Evolutionary conservation across 1,139 yeast genomes (phyloP), one percentile per base, ranked within the genome.

Genomic region (Pneumocystis murina): DNA sequence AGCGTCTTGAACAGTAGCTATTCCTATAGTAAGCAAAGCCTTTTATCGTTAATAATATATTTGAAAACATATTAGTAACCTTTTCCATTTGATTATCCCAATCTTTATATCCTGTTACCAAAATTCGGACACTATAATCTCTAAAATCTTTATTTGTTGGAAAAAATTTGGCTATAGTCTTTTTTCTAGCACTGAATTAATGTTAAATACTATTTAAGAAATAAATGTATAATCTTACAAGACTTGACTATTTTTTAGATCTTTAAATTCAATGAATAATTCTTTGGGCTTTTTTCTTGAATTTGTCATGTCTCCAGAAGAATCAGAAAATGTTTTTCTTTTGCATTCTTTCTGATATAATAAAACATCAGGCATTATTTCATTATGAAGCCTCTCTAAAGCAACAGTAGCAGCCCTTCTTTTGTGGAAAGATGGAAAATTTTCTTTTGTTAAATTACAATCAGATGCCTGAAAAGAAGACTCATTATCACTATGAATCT

Each of bases 401-500:
- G 65, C 63, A n/a, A 60, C 39, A 14, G 36, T 55, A 7, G 63
- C 61, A 2, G 66, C 55, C 55, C 66, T 60, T 60, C 70, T 60
- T 65, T 64, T 57, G 57, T 65, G 41, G 63, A 24, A 24, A 48
- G 63, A 57, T 43, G 59, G 12, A 33, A n/a, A 62, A 20, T 72
- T 65, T 67, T 75, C 78, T 48, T 71, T 73, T 1, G 78, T 78
- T 12, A 74, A 65, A 17, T 75, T 65, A 35, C 74, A 73, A 1
- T 71, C 67, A 10, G 70, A 70, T 43, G 67, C 70, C 28, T 72
- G 68, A 59, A 68, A 71, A n/a, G 75, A 77, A 68, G 81, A 78
- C 66, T 83, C 84, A 70, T 80, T 86, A 63, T 77, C 79, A 69
- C 84, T 85, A 66, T 86, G 76, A 63, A 85, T 85, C 63, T 81